phyloP scores from a whole-genome alignment of 1,284 basidiomycete genomes.

The Leccinum olivaceoglutinosum region DNA sequence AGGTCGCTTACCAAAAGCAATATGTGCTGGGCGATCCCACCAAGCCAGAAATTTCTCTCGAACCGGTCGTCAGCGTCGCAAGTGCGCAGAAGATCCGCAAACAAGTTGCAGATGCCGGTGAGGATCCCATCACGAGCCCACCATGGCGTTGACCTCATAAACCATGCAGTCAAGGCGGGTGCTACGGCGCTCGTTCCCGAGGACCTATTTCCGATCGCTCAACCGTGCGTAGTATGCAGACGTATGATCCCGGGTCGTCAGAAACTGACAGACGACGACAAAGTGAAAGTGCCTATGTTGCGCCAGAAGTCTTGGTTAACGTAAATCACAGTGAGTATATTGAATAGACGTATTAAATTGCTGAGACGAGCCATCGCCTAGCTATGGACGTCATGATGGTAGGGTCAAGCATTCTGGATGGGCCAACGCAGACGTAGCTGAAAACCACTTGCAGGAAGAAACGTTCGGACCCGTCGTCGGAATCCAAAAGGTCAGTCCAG shows the following conservation, averaged over 20 bases:
- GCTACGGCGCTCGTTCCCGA: too few species aligned
- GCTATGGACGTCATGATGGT: slow-evolving; percentile 92
- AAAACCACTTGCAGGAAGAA: slow-evolving; percentile 51
- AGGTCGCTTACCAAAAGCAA: slow-evolving; percentile 34
- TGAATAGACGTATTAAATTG: background rate
- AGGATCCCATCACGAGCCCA: slow-evolving; percentile 3
- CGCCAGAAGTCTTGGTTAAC: slow-evolving; percentile 83
- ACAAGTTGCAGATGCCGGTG: slow-evolving; percentile 81
- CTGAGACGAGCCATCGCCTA: slow-evolving; percentile 26
- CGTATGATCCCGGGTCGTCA: background rate
- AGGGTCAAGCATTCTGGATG: slow-evolving; percentile 18
- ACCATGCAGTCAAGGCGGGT: slow-evolving; percentile 61
- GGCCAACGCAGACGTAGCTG: background rate
- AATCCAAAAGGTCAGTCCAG: slow-evolving; percentile 69
- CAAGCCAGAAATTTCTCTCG: slow-evolving; percentile 67
- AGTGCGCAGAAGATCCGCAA: slow-evolving; percentile 81
- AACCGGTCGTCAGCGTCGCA: slow-evolving; percentile 86
- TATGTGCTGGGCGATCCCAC: slow-evolving; percentile 89
- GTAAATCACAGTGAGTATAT: slow-evolving; percentile 74
- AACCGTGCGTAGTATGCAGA: slow-evolving; percentile 48
- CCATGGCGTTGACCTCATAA: background rate
- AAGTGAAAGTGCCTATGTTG: slow-evolving; percentile 81
- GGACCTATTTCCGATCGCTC: slow-evolving; percentile 64
- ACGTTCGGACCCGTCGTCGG: slow-evolving; percentile 89
- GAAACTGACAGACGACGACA: background rate